Evolutionary conservation across 1,284 basidiomycete genomes (phyloP).

Genomic region (Cutaneotrichosporon cavernicola): DNA sequence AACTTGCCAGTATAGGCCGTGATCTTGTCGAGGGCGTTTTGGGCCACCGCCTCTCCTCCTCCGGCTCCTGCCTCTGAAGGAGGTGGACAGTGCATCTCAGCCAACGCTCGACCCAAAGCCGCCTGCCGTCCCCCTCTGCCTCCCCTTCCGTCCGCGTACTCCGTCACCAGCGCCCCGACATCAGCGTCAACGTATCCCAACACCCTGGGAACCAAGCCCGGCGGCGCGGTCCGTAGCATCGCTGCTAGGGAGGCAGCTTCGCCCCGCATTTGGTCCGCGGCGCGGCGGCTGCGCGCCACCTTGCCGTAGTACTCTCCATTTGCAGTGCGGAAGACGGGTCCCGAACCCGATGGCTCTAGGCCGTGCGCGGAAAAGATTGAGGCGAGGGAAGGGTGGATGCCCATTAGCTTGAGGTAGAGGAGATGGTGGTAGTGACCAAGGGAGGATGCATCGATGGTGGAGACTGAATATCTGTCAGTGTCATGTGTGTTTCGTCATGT

Average conservation of each 20-base stretch:
- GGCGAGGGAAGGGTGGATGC: conserved; percentile 21
- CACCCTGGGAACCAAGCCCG: conserved; percentile 64
- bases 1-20: conserved; percentile 55
- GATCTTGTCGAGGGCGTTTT: not conserved
- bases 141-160: conserved; percentile 7
- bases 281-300: conserved; percentile 17
- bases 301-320: conserved; percentile 34
- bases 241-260: conserved; percentile 70
- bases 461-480: not conserved
- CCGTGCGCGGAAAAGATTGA: conserved; percentile 25
- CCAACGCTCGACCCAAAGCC: not conserved
- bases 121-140: not conserved
- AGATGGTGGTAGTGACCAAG: not conserved
- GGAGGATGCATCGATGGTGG: not conserved
- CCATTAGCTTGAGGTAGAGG: not conserved
- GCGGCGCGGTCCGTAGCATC: conserved; percentile 63
- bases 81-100: not conserved
- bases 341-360: conserved; percentile 22
- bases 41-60: not conserved
- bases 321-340: conserved; percentile 17
- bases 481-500: not conserved
- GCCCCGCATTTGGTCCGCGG: conserved; percentile 61
- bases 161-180: conserved; percentile 63
- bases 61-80: not conserved
- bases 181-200: conserved; percentile 57